These are phyloP conservation scores for Martiniozyma abietophila DNA, from an alignment of 805 yeast genomes.

Conservation along the genomic window DNA sequence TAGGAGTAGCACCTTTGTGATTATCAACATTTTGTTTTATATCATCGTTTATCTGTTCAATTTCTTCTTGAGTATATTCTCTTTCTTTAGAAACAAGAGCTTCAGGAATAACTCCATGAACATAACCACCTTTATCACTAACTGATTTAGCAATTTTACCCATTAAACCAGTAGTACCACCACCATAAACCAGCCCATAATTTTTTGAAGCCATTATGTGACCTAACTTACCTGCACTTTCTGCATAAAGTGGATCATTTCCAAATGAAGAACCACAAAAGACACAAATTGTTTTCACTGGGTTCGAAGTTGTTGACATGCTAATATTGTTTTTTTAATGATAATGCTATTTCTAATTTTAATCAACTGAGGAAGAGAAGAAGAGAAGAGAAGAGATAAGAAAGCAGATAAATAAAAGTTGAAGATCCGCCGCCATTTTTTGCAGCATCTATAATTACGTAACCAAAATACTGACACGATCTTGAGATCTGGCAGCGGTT, in stretches of 20 bases:
- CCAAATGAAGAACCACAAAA: conserved; percentile 85
- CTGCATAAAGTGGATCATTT: conserved; percentile 36
- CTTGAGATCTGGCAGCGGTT: conserved; percentile 1
- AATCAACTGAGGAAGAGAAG: neutral
- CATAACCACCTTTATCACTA: conserved; percentile 51
- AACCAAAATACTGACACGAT: neutral
- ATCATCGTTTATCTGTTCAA: conserved; percentile 38
- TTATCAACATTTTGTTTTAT: conserved; percentile 45
- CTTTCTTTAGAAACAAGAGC: conserved; percentile 72
- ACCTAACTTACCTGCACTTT: conserved; percentile 54
- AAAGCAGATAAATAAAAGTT: neutral
- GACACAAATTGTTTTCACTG: conserved; percentile 55
- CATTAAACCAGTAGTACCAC: conserved; percentile 83
- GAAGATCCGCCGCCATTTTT: neutral
- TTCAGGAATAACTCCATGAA: conserved; percentile 80
- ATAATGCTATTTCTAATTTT: neutral
- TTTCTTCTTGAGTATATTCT: conserved; percentile 26
- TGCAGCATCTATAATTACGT: neutral
- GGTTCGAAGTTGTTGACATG: conserved; percentile 1
- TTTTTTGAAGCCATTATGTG: conserved; percentile 41
- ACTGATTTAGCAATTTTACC: conserved; percentile 64
- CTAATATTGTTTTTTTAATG: no score
- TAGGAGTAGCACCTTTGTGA: conserved; percentile 58
- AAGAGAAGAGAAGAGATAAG: neutral
- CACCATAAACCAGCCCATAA: conserved; percentile 83